Base-by-base conservation (phyloP, 495 filamentous ascomycete species). In the Aspergillus biplanus region DNA sequence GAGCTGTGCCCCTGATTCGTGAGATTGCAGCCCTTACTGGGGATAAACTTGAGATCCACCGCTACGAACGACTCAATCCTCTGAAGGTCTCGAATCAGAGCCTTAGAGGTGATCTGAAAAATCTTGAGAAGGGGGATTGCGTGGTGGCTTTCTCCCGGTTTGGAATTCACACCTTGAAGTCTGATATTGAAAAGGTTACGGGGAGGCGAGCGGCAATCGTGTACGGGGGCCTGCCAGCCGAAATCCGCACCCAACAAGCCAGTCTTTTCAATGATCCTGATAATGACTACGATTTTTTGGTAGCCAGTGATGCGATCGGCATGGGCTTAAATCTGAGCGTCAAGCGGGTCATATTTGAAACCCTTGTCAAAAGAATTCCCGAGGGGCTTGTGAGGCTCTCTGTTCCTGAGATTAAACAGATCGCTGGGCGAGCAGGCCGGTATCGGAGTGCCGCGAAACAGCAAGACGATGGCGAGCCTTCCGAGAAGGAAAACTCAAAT, bases 251-350 rank as follows among this genome's bases (percentile, higher is more conserved):
- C 11, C 87, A 92, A 69, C 95, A 99, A 76, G 95, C 95, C 7
- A 83, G 82, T 31, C 83, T 97, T 3, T 99, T 99, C 81, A 99
- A 99, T 67, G 91, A 97, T 65, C 92, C 90, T 0, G 78, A 95
- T 70, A 98, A 91, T 74, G 93, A 96, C 42, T 99, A 97, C 72
- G 93, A 99, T 67, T 93, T 89, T 64, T 80, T 99, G 5, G 92
- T 94, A 32, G 95, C 95, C 15, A 97, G 92, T 67, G 95, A 99
- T 73, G 95, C 95, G 27, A 92, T 99, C 65, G 95, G 95, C 27
- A 99, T 99, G 95, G 95, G 95, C 1, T 77, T 99, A 34, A 99
- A 99, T 74, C 71, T 99, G 74, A 93, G 91, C 71, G 89, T 95
- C 77, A 96, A 92, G 68, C 90, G 95, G 39, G 80, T 99, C 63